These are phyloP conservation scores for Myriosclerotinia scirpicola DNA, from an alignment of 2,329 filamentous ascomycete genomes.

Conservation along the genomic window DNA sequence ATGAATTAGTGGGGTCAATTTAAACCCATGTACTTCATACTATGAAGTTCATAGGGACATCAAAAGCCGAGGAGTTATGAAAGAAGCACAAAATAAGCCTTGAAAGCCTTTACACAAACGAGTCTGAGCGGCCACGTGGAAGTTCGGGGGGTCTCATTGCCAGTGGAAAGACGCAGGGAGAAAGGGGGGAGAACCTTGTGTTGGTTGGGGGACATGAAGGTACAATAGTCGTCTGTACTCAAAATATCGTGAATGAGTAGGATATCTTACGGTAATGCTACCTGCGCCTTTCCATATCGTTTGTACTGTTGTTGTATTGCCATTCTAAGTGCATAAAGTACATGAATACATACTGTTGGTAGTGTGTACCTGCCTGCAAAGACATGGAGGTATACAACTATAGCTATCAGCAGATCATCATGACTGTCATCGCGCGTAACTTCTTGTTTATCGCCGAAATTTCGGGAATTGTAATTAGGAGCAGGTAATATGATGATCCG, in stretches of 20 bases:
- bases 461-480: conserved; percentile 9
- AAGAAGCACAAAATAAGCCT: conserved; percentile 9
- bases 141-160: conserved; percentile 12
- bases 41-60: neutral
- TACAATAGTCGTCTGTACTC: conserved; percentile 9
- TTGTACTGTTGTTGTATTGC: neutral
- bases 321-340: neutral
- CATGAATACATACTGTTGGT: neutral
- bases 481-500: neutral
- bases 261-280: conserved; percentile 13
- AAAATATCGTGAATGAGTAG: neutral
- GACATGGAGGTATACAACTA: neutral
- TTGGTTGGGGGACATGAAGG: conserved; percentile 8
- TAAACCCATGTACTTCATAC: neutral
- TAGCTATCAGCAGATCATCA: neutral
- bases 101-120: neutral
- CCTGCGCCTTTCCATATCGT: conserved; percentile 17
- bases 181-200: conserved; percentile 6
- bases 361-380: neutral
- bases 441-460: neutral
- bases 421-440: neutral
- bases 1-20: conserved; percentile 8
- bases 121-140: conserved; percentile 24
- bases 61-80: neutral
- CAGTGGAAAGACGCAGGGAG: conserved; percentile 9